Conservation (phyloP, 2,329 filamentous ascomycete genomes). For the Capronia coronata region DNA sequence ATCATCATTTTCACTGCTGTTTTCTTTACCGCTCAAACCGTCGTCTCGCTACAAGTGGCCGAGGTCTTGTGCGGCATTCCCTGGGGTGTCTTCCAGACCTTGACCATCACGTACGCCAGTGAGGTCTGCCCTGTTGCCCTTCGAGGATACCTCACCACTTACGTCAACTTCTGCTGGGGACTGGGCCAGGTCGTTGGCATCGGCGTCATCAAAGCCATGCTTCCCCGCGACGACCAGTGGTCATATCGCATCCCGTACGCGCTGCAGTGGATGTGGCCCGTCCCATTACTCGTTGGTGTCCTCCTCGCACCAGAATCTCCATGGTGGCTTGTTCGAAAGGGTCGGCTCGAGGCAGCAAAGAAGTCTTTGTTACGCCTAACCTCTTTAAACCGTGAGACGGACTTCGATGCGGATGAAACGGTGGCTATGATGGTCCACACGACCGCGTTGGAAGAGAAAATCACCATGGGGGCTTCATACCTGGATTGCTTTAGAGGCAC, state of each 20-base stretch:
- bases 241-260: slow-evolving; percentile 48
- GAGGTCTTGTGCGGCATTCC: slow-evolving; percentile 47
- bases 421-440: slow-evolving; percentile 91
- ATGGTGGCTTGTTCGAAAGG: slow-evolving; percentile 47
- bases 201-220: slow-evolving; percentile 46
- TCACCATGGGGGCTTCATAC: slow-evolving; percentile 66
- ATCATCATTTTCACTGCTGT: slow-evolving; percentile 46
- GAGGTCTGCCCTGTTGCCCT: slow-evolving; percentile 44
- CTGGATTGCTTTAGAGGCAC: slow-evolving; percentile 76
- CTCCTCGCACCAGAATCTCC: slow-evolving; percentile 47
- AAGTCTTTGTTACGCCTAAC: slow-evolving; percentile 42
- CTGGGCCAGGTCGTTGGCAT: slow-evolving; percentile 48
- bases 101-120: slow-evolving; percentile 43
- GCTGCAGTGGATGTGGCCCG: slow-evolving; percentile 49
- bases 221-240: slow-evolving; percentile 44
- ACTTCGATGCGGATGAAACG: slow-evolving; percentile 76
- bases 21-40: slow-evolving; percentile 47
- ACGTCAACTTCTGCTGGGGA: slow-evolving; percentile 35
- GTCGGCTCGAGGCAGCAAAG: slow-evolving; percentile 44
- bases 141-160: slow-evolving; percentile 42
- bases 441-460: slow-evolving; percentile 68
- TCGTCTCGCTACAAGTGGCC: slow-evolving; percentile 44
- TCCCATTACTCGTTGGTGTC: slow-evolving; percentile 45
- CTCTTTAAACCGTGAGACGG: slow-evolving; percentile 48
- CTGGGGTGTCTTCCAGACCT: slow-evolving; percentile 48